Evolutionary conservation across 208 protist species (phyloP).

Genomic region (Leishmania tarentolae): DNA sequence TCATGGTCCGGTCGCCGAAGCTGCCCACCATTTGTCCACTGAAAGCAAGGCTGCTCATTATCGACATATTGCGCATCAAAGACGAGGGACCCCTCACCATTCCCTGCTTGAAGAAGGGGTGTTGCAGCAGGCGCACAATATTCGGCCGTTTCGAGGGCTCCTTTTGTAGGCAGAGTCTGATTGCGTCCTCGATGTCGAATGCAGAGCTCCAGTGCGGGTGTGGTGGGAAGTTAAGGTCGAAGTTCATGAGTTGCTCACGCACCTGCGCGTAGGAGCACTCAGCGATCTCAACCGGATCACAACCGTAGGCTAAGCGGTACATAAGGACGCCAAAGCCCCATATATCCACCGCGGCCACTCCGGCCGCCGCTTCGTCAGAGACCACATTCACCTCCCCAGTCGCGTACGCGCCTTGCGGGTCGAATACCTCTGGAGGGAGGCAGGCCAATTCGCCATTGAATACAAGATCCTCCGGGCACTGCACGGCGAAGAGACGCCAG

Average conservation of each 20-base stretch:
- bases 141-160: slow-evolving; percentile 52
- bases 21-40: slow-evolving; percentile 19
- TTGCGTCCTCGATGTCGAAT: slow-evolving; percentile 52
- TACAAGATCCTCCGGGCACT: slow-evolving; percentile 76
- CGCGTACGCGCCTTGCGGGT: slow-evolving; percentile 44
- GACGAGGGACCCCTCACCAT: slow-evolving; percentile 19
- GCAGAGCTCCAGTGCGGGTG: slow-evolving; percentile 52
- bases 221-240: slow-evolving; percentile 44
- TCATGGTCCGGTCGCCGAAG: slow-evolving; percentile 24
- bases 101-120: slow-evolving; percentile 59
- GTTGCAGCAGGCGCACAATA: slow-evolving; percentile 54
- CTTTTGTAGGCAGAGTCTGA: slow-evolving; percentile 61
- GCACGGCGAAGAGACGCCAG: slow-evolving; percentile 67
- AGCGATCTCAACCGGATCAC: slow-evolving; percentile 61
- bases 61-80: slow-evolving; percentile 22
- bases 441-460: slow-evolving; percentile 84
- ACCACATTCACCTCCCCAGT: slow-evolving; percentile 21
- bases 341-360: slow-evolving; percentile 60
- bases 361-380: slow-evolving; percentile 13
- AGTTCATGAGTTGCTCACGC: slow-evolving; percentile 35
- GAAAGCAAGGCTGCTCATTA: slow-evolving; percentile 31
- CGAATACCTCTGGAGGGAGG: slow-evolving; percentile 82
- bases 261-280: slow-evolving; percentile 62
- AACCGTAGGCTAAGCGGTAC: slow-evolving; percentile 81
- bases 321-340: slow-evolving; percentile 86